Evolutionary conservation across 2,329 filamentous ascomycete species (phyloP).

Genomic region (Diaporthe citri): DNA sequence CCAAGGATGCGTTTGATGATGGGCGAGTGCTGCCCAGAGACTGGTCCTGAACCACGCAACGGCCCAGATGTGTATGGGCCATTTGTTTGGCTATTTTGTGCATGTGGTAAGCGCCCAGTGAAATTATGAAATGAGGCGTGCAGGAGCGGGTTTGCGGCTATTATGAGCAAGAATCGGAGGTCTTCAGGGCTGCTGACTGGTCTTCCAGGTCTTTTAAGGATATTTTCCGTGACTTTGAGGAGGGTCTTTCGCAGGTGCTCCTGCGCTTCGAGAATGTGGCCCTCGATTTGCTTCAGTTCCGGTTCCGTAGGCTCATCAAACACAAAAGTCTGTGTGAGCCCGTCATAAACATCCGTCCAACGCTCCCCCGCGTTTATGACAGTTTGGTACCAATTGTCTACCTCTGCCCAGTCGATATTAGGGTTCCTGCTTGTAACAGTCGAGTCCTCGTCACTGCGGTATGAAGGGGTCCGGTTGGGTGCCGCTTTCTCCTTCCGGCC

Average conservation of each 20-base stretch:
- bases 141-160: slow-evolving; percentile 83
- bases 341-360: slow-evolving; percentile 74
- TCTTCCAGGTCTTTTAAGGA: slow-evolving; percentile 83
- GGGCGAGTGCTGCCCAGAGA: slow-evolving; percentile 79
- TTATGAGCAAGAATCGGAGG: slow-evolving; percentile 81
- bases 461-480: slow-evolving; percentile 50
- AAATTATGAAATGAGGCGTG: slow-evolving; percentile 60
- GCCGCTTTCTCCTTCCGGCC: slow-evolving; percentile 63
- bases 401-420: slow-evolving; percentile 79
- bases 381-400: slow-evolving; percentile 80
- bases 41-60: slow-evolving; percentile 54
- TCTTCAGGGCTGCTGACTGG: slow-evolving; percentile 77
- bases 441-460: slow-evolving; percentile 51
- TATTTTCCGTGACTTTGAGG: slow-evolving; percentile 81
- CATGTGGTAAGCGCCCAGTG: slow-evolving; percentile 54
- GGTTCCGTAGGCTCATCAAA: slow-evolving; percentile 49
- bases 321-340: slow-evolving; percentile 52
- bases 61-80: slow-evolving; percentile 28
- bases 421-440: slow-evolving; percentile 72
- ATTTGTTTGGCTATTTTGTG: slow-evolving; percentile 40
- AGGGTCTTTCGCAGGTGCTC: slow-evolving; percentile 77
- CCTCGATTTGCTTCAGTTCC: slow-evolving; percentile 60
- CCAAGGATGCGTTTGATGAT: slow-evolving; percentile 89
- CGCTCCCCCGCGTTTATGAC: slow-evolving; percentile 75
- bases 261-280: slow-evolving; percentile 67